These are phyloP conservation scores for Coprinellus micaceus DNA, from an alignment of 768 basidiomycete species.

Conservation along the genomic window DNA sequence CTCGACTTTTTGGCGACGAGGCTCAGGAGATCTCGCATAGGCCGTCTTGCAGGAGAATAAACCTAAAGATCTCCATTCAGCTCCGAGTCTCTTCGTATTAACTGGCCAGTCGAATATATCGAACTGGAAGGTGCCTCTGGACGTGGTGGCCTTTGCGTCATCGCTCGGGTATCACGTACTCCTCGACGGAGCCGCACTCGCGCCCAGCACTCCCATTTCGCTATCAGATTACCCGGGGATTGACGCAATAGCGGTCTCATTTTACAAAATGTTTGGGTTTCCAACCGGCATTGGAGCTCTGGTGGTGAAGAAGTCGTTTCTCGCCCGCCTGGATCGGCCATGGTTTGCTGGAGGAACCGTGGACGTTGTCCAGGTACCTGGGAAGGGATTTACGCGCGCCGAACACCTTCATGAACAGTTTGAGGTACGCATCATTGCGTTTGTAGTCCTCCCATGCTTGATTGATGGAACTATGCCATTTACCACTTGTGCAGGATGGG, in stretches of 20 bases:
- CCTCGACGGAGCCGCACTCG: constrained; percentile 81
- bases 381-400: constrained; percentile 59
- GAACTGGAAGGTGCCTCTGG: constrained; percentile 67
- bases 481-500: constrained; percentile 82
- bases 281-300: constrained; percentile 83
- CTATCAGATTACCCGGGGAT: constrained; percentile 55
- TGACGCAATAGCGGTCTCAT: constrained; percentile 80
- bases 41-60: too few species aligned
- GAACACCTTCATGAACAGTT: constrained; percentile 66
- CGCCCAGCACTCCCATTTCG: constrained; percentile 67
- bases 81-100: constrained; percentile 65
- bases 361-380: constrained; percentile 82
- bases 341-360: constrained; percentile 88
- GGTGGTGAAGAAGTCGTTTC: constrained; percentile 66
- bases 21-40: too few species aligned
- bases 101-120: constrained; percentile 83
- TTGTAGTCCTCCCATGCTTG: constrained; percentile 5
- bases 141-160: constrained; percentile 58
- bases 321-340: constrained; percentile 57
- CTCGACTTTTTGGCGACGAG: too few species aligned
- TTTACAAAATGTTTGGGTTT: constrained; percentile 90
- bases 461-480: constrained; percentile 4
- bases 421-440: constrained; percentile 48
- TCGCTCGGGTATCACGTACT: constrained; percentile 69
- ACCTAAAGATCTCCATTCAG: too few species aligned